Evolutionary conservation across 192 early-diverging fungal genomes (phyloP).

Genomic region (Linnemannia hyalina): DNA sequence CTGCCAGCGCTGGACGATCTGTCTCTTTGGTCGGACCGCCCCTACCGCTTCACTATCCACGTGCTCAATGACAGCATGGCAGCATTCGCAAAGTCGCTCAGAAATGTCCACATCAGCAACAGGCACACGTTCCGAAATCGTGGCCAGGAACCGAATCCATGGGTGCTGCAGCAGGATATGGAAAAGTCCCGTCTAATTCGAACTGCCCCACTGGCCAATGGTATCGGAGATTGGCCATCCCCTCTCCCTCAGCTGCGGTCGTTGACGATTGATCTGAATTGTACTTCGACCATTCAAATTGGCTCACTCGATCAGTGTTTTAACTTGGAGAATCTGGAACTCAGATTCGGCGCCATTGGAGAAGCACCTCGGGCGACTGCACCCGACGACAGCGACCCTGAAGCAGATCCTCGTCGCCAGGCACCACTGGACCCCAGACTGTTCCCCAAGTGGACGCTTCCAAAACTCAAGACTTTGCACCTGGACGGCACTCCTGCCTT

Average conservation of each 20-base stretch:
- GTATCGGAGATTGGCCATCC: background rate
- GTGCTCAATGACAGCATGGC: constrained; percentile 15
- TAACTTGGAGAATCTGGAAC: background rate
- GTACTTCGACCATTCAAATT: background rate
- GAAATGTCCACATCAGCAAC: background rate
- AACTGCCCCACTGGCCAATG: background rate
- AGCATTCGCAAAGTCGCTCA: constrained; percentile 11
- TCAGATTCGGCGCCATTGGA: constrained; percentile 2
- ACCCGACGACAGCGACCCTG: background rate
- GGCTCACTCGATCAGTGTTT: constrained; percentile 19
- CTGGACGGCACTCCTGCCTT: constrained; percentile 5
- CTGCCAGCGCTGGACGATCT: background rate
- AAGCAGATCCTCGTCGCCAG: background rate
- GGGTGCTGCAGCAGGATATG: background rate
- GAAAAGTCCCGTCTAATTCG: background rate
- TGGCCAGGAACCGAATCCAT: background rate
- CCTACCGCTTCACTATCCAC: background rate
- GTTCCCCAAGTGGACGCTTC: constrained; percentile 15
- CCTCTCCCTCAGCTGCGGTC: background rate
- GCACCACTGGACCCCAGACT: background rate
- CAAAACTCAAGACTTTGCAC: constrained; percentile 1
- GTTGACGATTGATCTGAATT: background rate
- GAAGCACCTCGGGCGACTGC: background rate
- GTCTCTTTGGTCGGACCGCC: background rate
- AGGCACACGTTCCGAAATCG: background rate